Evolutionary conservation across 2,329 filamentous ascomycete species (phyloP).

Genomic region (Arthrobotrys musiformis): DNA sequence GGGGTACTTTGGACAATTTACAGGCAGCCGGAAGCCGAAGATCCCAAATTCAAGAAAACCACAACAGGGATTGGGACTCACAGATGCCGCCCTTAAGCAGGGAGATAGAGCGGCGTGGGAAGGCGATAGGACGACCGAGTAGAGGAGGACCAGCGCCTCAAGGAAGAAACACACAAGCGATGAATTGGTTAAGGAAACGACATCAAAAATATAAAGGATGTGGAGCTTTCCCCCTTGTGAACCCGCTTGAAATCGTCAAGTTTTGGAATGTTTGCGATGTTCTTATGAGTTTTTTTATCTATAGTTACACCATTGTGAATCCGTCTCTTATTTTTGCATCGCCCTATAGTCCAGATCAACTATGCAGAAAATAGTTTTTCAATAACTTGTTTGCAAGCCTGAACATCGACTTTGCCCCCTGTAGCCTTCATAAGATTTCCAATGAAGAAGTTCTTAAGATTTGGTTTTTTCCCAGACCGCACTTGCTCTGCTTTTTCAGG

Average conservation of each 20-base stretch:
- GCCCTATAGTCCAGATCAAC: neutral
- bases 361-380: slow-evolving; percentile 42
- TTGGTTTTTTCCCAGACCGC: slow-evolving; percentile 41
- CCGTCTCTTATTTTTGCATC: neutral
- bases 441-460: slow-evolving; percentile 51
- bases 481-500: slow-evolving; percentile 48
- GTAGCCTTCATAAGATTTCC: slow-evolving; percentile 49
- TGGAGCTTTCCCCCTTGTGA: too few species aligned
- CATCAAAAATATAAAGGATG: too few species aligned
- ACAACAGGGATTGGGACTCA: neutral
- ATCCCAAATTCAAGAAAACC: neutral
- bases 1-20: too few species aligned
- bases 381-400: slow-evolving; percentile 42
- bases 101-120: slow-evolving; percentile 20
- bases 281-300: neutral
- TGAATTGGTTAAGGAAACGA: too few species aligned
- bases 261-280: too few species aligned
- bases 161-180: too few species aligned
- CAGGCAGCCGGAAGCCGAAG: neutral
- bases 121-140: neutral
- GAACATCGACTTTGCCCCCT: slow-evolving; percentile 37
- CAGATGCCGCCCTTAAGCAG: neutral
- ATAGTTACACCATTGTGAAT: neutral
- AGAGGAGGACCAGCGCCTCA: neutral
- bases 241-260: too few species aligned